Percentiles rank a stretch among this genome's conserved stretches.
phyloP scores from a whole-genome alignment of 1,284 basidiomycete genomes.

The Tilletia indica region DNA sequence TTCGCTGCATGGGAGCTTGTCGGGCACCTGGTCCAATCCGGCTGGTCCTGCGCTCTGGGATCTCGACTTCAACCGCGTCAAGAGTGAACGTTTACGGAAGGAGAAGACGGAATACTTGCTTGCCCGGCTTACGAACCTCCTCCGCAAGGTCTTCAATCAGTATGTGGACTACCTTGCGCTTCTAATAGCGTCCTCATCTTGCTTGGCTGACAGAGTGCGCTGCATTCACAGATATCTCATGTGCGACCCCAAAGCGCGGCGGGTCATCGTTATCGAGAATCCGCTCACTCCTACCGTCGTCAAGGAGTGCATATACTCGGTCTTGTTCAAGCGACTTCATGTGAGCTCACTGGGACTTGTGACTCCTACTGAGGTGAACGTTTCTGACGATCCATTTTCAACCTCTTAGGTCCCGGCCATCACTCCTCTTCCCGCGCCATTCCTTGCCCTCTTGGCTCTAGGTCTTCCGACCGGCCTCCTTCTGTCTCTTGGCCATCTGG shows the following conservation, averaged over 20 bases:
- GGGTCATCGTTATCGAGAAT: constrained; percentile 86
- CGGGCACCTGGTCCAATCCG: background rate
- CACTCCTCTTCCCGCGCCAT: constrained; percentile 62
- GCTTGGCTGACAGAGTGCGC: background rate
- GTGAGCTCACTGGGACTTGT: constrained; percentile 48
- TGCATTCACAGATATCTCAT: constrained; percentile 69
- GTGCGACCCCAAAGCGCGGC: constrained; percentile 87
- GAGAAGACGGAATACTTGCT: constrained; percentile 33
- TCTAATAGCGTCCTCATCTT: constrained; percentile 17
- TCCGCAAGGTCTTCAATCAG: constrained; percentile 41
- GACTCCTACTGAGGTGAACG: too few relatives aligned
- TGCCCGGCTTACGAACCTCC: constrained; percentile 35
- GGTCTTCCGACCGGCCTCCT: constrained; percentile 89
- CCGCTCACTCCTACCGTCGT: constrained; percentile 79
- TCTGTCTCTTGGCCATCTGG: constrained; percentile 84
- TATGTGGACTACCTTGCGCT: constrained; percentile 16
- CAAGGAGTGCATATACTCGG: constrained; percentile 80
- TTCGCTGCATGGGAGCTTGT: background rate
- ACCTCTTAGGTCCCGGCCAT: background rate
- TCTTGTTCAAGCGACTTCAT: constrained; percentile 86
- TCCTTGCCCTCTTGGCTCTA: constrained; percentile 77
- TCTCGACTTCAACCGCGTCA: constrained; percentile 34
- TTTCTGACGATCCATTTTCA: background rate
- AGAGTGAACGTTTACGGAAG: constrained; percentile 31
- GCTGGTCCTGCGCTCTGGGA: constrained; percentile 35